Percentiles rank a stretch among this genome's conserved stretches.
Conservation (phyloP, 2,329 filamentous ascomycete genomes). For the Trichoderma cornu-damae region DNA sequence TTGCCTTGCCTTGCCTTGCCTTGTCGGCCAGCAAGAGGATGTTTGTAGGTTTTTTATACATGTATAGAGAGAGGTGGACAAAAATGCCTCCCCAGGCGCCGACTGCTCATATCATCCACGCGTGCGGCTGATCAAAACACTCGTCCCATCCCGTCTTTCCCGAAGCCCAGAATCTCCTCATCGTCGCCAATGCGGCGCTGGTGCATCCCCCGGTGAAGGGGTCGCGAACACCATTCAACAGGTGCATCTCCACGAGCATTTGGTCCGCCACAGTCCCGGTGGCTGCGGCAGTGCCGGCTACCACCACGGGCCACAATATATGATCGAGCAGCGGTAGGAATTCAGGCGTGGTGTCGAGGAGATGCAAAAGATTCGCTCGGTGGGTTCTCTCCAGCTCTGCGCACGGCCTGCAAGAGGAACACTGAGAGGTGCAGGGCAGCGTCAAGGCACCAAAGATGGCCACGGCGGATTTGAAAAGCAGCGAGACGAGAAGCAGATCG, state of each 20-base stretch:
- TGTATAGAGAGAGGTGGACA: no score
- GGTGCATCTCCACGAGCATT: conserved; percentile 4
- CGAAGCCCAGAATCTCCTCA: conserved; percentile 16
- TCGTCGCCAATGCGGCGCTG: not conserved
- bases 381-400: not conserved
- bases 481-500: not conserved
- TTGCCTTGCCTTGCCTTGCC: no score
- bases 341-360: not conserved
- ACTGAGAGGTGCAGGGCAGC: not conserved
- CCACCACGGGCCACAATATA: conserved; percentile 15
- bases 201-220: conserved; percentile 7
- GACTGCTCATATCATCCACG: conserved; percentile 9
- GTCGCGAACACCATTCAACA: conserved; percentile 4
- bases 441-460: conserved; percentile 10
- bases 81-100: no score
- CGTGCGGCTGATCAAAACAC: conserved; percentile 15
- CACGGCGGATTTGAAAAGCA: conserved; percentile 14
- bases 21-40: no score
- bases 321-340: conserved; percentile 2
- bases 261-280: not conserved
- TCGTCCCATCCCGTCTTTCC: conserved; percentile 17
- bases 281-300: conserved; percentile 9
- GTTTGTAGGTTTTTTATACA: no score
- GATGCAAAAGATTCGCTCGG: conserved; percentile 7
- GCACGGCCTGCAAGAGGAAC: not conserved